Conservation (phyloP, 1,284 basidiomycete genomes). For the Salmacisia buchloeana region DNA sequence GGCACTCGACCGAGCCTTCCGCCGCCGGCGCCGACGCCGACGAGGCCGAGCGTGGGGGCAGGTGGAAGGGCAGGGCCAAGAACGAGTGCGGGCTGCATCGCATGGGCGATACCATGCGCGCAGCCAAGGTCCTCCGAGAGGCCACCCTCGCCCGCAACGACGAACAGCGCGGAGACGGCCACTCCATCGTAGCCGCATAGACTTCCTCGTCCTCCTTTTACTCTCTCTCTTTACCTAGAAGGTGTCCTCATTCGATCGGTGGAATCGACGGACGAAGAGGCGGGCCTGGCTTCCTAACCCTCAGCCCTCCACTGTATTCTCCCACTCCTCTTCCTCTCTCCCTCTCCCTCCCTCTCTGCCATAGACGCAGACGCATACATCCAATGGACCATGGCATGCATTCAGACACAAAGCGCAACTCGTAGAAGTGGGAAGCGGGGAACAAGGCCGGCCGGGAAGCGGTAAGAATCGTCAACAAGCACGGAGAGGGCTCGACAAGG, state of each 20-base stretch:
- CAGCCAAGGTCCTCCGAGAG: background rate
- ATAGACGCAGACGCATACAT: too few species aligned
- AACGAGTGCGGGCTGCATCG: slow-evolving; percentile 87
- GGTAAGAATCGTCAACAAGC: too few species aligned
- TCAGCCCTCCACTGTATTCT: background rate
- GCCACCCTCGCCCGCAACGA: background rate
- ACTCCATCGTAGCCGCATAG: slow-evolving; percentile 56
- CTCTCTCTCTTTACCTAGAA: too few species aligned
- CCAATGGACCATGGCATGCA: too few species aligned
- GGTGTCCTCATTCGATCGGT: too few species aligned
- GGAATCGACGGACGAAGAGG: background rate
- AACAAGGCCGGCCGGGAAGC: too few species aligned
- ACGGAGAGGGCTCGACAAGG: too few species aligned
- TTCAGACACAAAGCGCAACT: too few species aligned
- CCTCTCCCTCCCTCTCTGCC: background rate
- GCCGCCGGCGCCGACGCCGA: slow-evolving; percentile 54
- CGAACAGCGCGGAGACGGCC: background rate
- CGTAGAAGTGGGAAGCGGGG: too few species aligned
- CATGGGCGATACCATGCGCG: background rate
- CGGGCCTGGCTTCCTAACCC: background rate
- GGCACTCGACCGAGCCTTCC: slow-evolving; percentile 77
- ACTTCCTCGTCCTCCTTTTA: slow-evolving; percentile 56
- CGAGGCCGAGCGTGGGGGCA: slow-evolving; percentile 72
- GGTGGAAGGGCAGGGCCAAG: slow-evolving; percentile 88
- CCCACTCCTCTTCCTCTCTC: background rate